These are phyloP conservation scores for Neolentinus lepideus DNA, from an alignment of 1,284 basidiomycete genomes.

Conservation along the genomic window DNA sequence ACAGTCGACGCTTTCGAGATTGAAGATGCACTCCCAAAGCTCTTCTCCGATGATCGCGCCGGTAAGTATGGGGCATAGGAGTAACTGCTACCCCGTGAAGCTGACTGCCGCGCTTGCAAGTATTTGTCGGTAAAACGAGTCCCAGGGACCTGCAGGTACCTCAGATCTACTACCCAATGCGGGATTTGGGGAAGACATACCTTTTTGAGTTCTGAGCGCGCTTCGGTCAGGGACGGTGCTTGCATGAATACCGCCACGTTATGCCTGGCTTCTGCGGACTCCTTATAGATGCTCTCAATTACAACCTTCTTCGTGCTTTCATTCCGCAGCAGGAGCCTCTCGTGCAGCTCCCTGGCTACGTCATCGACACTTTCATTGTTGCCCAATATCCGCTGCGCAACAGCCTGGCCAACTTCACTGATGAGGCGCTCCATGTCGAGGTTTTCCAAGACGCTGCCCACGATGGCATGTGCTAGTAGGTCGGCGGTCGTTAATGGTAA, in stretches of 20 bases:
- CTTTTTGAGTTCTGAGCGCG: constrained; percentile 74
- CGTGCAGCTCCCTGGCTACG: constrained; percentile 89
- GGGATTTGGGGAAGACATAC: constrained; percentile 34
- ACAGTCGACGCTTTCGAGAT: constrained; percentile 21
- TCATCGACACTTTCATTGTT: constrained; percentile 94
- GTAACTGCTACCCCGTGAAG: constrained; percentile 37
- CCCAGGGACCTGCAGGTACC: constrained; percentile 64
- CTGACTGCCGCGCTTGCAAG: constrained; percentile 63
- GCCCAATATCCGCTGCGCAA: constrained; percentile 85
- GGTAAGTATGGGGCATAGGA: constrained; percentile 41
- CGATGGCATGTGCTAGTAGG: constrained; percentile 94
- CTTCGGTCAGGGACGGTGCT: constrained; percentile 68
- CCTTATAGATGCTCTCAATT: constrained; percentile 94
- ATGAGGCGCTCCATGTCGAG: constrained; percentile 98
- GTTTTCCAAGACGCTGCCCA: constrained; percentile 95
- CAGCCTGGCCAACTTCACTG: constrained; percentile 87
- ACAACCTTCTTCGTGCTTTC: constrained; percentile 96
- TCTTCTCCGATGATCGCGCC: constrained; percentile 29
- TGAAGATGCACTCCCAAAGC: neutral
- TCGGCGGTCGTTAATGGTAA: constrained; percentile 95
- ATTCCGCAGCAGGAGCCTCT: constrained; percentile 85
- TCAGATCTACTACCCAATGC: constrained; percentile 9
- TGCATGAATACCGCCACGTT: constrained; percentile 87
- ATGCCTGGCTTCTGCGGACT: constrained; percentile 80
- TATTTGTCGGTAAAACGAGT: constrained; percentile 95